A percentile compares a stretch with the other conserved stretches of the same genome.
phyloP scores from a whole-genome alignment of 352 stramenopile species.

The Phytopythium kandeliae region DNA sequence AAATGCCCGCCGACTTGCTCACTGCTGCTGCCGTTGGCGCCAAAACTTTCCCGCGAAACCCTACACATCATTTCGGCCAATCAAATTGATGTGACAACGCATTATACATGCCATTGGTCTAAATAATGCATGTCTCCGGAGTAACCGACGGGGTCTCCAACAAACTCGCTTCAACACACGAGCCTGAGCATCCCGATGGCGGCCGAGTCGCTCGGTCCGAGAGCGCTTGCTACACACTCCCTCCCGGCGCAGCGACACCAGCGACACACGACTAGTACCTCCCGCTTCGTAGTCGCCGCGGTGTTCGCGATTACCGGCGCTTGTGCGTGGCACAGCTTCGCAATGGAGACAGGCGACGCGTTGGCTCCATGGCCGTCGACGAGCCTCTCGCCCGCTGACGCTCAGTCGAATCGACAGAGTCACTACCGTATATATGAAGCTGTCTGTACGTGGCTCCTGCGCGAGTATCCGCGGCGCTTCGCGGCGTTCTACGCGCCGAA shows the following conservation, averaged over 20 bases:
- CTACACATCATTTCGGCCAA: background rate
- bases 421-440: background rate
- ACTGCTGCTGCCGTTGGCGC: background rate
- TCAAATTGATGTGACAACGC: background rate
- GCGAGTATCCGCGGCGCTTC: conserved; percentile 14
- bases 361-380: background rate
- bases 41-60: background rate
- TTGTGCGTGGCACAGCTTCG: background rate
- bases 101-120: background rate
- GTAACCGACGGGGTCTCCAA: too few relatives aligned
- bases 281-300: background rate
- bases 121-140: too few relatives aligned
- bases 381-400: background rate
- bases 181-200: too few relatives aligned
- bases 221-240: background rate
- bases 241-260: background rate
- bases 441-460: background rate
- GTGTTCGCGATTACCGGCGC: background rate
- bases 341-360: background rate
- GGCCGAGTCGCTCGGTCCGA: too few relatives aligned
- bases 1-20: too few relatives aligned
- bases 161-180: too few relatives aligned
- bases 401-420: background rate
- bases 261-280: too few relatives aligned
- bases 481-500: conserved; percentile 14